These are phyloP conservation scores for Pythium utonaiense DNA, from an alignment of 352 stramenopile genomes.

Conservation along the genomic window DNA sequence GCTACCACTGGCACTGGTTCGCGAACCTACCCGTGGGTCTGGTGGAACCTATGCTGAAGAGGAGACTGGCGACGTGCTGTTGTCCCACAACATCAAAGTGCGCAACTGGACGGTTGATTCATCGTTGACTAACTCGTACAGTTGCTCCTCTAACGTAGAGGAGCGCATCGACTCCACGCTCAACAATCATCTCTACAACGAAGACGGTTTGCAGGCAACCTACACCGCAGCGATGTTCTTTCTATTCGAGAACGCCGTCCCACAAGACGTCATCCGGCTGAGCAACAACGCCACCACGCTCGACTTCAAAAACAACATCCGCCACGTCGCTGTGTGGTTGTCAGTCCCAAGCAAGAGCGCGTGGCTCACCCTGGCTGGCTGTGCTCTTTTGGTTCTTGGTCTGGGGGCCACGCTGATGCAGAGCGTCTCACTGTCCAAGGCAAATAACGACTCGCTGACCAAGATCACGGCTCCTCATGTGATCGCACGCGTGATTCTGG, in stretches of 20 bases:
- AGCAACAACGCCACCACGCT: background rate
- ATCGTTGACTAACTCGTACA: too few relatives aligned
- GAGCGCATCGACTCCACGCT: background rate
- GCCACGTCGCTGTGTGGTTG: background rate
- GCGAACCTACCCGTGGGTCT: background rate
- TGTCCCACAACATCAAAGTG: background rate
- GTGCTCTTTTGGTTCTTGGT: background rate
- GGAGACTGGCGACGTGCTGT: background rate
- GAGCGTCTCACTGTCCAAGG: background rate
- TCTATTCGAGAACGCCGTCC: background rate
- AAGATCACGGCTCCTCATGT: background rate
- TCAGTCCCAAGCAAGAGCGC: background rate
- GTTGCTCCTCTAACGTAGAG: background rate
- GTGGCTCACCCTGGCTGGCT: background rate
- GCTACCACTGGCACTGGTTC: background rate
- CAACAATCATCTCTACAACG: slow-evolving; percentile 3
- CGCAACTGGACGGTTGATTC: background rate
- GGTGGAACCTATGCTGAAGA: background rate
- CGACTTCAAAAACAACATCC: background rate
- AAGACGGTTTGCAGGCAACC: background rate
- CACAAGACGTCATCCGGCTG: background rate
- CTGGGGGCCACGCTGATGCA: background rate
- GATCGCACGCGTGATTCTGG: slow-evolving; percentile 2
- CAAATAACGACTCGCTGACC: background rate
- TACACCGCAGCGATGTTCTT: slow-evolving; percentile 3